Evolutionary conservation across 768 basidiomycete genomes (phyloP).

Genomic region (Boletus fagicola): DNA sequence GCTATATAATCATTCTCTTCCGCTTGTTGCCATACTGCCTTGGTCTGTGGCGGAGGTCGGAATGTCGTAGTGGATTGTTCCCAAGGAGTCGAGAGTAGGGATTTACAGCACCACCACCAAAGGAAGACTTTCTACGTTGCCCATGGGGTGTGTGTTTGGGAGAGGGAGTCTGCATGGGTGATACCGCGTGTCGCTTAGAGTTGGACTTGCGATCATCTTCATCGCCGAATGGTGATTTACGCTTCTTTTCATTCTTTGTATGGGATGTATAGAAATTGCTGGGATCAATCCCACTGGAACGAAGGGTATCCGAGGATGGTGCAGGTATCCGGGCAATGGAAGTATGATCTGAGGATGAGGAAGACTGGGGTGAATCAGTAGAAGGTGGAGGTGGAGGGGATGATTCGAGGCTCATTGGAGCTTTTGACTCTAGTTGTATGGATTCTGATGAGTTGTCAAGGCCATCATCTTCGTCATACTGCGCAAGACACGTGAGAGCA

Average conservation of each 20-base stretch:
- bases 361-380: constrained; percentile 33
- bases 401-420: constrained; percentile 22
- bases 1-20: constrained; percentile 38
- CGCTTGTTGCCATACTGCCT: constrained; percentile 35
- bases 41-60: constrained; percentile 22
- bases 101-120: constrained; percentile 32
- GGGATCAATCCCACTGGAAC: constrained; percentile 32
- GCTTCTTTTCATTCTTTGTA: constrained; percentile 35
- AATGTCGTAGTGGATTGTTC: constrained; percentile 34
- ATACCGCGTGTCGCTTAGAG: constrained; percentile 18
- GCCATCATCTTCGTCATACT: constrained; percentile 43
- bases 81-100: constrained; percentile 37
- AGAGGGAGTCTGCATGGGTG: constrained; percentile 25
- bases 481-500: constrained; percentile 39
- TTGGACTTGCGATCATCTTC: constrained; percentile 27
- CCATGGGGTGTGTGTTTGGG: constrained; percentile 21
- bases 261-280: constrained; percentile 38
- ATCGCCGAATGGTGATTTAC: constrained; percentile 38
- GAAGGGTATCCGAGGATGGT: constrained; percentile 20
- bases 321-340: constrained; percentile 19
- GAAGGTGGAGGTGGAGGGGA: constrained; percentile 34
- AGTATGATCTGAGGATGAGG: constrained; percentile 31
- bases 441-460: constrained; percentile 26
- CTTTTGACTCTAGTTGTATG: constrained; percentile 18
- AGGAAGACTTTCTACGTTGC: constrained; percentile 30